Evolutionary conservation across 2,329 filamentous ascomycete species (phyloP), one percentile per base, ranked within the genome.

Genomic region (Verticillium klebahnii): DNA sequence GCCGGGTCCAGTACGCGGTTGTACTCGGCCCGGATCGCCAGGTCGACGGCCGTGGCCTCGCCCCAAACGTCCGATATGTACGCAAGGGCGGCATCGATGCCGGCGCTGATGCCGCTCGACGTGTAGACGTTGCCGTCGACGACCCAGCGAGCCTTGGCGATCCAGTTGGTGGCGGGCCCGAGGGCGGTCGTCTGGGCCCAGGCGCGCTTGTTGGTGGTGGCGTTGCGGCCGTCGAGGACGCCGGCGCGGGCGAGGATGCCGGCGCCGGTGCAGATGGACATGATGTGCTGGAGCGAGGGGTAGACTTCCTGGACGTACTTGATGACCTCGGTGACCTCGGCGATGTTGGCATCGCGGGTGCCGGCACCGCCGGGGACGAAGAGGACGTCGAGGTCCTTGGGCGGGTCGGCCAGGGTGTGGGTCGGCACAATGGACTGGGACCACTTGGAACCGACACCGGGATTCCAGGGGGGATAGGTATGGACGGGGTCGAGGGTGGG

Each of bases 241-340:
- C 88, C 88, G 0, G 86, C 77, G 54, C 77, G 74, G 0, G 88
- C 88, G 0, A 84, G 78, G 5, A 89, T 72, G 2, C 81, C 81
- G 5, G 84, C 78, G 0, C 89, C 89, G 1, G 87, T 91, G 71
- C 89, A 91, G 1, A 91, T 80, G 0, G 87, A 89, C 54, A 91
- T 76, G 14, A 89, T 68, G 65, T 84, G 83, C 65, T 81, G 74
- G 29, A 89, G 69, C 4, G 71, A 72, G 0, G 82, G 79, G 67
- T 78, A 84, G n/a, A 71, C 69, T 1, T 71, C 70, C 0, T 69
- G 67, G 32, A 69, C 67, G 61, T 71, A 87, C 2, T 78, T 73
- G 2, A 83, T 71, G 1, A 80, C 73, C 58, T 59, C 29, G 17
- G 40, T 31, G 8, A 59, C 17, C 31, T 55, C 40, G 0, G 75